Evolutionary conservation across 108 stramenopile species (phyloP), one percentile per base, ranked within the genome.

Genomic region (Asterionellopsis glacialis): DNA sequence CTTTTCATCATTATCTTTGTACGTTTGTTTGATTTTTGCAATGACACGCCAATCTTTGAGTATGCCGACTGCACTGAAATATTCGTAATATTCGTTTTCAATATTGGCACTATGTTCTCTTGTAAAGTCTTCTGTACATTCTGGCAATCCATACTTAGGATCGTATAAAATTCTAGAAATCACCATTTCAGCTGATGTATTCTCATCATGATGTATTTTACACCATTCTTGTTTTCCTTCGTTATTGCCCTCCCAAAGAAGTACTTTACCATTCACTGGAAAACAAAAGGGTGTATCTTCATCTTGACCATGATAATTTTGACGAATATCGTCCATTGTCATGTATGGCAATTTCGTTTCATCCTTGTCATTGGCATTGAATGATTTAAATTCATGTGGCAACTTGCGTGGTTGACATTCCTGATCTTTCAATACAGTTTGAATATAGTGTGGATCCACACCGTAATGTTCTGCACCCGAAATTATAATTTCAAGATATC

Each of bases 381-480:
- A 48, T 7, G 47, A 16, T 21, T 5, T 5, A 21, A 48, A 48
- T 48, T 48, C 6, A 21, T 48, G 6, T 2, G 19, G 47, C 5
- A 21, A 48, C 21, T 2, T 16, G 4, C 47, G 47, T 5, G 47
- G 47, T 21, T 7, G 19, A 16, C 9, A 19, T 16, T 48, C 47
- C 5, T 48, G 47, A 4, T 16, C 21, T 16, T 21, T 16, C 47
- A 48, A 9, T 9, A 7, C 33, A 33, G 6, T 19, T 48, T 63
- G 13, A 4, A 68, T 63, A 10, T 68, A 41, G 23, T 33, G 44
- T 62, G 28, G 38, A 38, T 68, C 19, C 1, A 68, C 61, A 25
- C 53, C 33, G 28, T 26, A 68, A 45, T 68, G 61, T 10, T 28
- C 45, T 0, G 67, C 67, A 14, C 67, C 67, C 28, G 61, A 60